A percentile compares a stretch with the other conserved stretches of the same genome.
Evolutionary conservation across 2,329 filamentous ascomycete genomes (phyloP).

Genomic region (Cladosporium sp.): DNA sequence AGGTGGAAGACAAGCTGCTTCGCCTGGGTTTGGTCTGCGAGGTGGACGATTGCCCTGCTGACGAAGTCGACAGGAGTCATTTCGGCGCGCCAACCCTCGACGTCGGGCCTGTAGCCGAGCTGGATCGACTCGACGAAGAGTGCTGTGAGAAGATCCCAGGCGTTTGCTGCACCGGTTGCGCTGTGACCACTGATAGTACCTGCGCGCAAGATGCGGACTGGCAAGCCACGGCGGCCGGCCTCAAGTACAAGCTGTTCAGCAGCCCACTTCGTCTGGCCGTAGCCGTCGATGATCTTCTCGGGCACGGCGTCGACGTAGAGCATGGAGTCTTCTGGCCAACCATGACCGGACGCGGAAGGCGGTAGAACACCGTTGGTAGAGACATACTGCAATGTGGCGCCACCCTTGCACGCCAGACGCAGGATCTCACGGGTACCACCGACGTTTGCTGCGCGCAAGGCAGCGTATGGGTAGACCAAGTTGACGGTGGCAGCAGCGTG

Average conservation of each 20-base stretch:
- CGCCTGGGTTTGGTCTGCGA: constrained; percentile 59
- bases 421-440: constrained; percentile 73
- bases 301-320: constrained; percentile 65
- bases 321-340: constrained; percentile 67
- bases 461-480: constrained; percentile 75
- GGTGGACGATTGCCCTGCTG: constrained; percentile 65
- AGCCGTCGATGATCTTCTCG: constrained; percentile 64
- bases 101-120: constrained; percentile 63
- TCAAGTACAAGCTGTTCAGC: constrained; percentile 70
- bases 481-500: constrained; percentile 77
- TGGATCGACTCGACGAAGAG: constrained; percentile 72
- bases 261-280: constrained; percentile 78
- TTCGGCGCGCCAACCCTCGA: constrained; percentile 71
- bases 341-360: constrained; percentile 54
- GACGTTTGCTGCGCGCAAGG: constrained; percentile 68
- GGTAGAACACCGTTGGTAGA: constrained; percentile 78
- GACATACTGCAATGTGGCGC: constrained; percentile 70
- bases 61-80: constrained; percentile 84
- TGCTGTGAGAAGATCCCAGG: constrained; percentile 72
- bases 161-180: constrained; percentile 67
- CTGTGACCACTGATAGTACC: constrained; percentile 78
- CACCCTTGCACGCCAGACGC: constrained; percentile 61
- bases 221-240: constrained; percentile 63
- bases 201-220: constrained; percentile 65
- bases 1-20: constrained; percentile 67